These are phyloP conservation scores for Penicillium bialowiezense DNA, from an alignment of 495 filamentous ascomycete genomes.

Conservation along the genomic window DNA sequence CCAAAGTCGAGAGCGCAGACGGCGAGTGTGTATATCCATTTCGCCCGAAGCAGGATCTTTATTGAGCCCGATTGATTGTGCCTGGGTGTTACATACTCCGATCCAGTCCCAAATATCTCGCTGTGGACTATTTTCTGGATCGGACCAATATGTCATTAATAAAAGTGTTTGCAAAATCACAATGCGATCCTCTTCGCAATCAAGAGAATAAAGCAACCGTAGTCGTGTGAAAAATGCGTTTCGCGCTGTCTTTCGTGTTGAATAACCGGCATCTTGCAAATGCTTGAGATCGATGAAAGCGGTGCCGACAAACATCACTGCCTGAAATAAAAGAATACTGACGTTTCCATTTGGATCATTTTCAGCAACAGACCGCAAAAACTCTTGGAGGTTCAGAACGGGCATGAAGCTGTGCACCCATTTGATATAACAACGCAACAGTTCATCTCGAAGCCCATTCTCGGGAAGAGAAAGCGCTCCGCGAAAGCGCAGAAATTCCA, in stretches of 20 bases:
- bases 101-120: slow-evolving; percentile 86
- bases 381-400: slow-evolving; percentile 69
- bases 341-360: slow-evolving; percentile 61
- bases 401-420: slow-evolving; percentile 88
- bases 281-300: slow-evolving; percentile 70
- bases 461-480: slow-evolving; percentile 70
- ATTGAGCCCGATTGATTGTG: slow-evolving; percentile 78
- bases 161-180: slow-evolving; percentile 75
- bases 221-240: slow-evolving; percentile 73
- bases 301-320: slow-evolving; percentile 76
- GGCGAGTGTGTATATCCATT: slow-evolving; percentile 56
- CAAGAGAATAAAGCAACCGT: slow-evolving; percentile 74
- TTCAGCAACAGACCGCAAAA: slow-evolving; percentile 56
- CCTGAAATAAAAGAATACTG: slow-evolving; percentile 74
- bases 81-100: slow-evolving; percentile 75
- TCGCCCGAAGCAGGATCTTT: slow-evolving; percentile 65
- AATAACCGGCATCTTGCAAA: slow-evolving; percentile 66
- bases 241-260: slow-evolving; percentile 66
- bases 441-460: slow-evolving; percentile 61
- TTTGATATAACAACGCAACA: slow-evolving; percentile 71
- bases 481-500: slow-evolving; percentile 68
- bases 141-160: slow-evolving; percentile 86
- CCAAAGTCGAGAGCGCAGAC: slow-evolving; percentile 79
- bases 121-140: slow-evolving; percentile 60
- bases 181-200: slow-evolving; percentile 78